Evolutionary conservation across 768 basidiomycete genomes (phyloP), one percentile per base, ranked within the genome.

Genomic region (Termitomyces bulborhizus): DNA sequence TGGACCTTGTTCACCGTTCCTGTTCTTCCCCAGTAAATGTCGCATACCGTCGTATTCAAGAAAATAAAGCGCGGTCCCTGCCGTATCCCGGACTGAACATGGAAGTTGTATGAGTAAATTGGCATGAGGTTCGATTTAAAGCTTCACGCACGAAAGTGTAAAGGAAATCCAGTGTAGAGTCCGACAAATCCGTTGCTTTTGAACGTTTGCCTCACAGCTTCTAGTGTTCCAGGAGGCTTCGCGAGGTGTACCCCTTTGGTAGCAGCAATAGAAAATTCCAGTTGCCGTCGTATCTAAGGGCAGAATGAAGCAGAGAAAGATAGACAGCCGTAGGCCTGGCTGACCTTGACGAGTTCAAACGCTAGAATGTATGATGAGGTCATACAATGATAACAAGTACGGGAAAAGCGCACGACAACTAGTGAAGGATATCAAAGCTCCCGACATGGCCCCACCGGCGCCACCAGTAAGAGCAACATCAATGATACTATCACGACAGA

Each of bases 291-390:
- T 51, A 94, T 87, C 92, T 93, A 64, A 29, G 37, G n/a, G 9
- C 8, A 21, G 21, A 40, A 31, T 54, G 9, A 42, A 42, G 45
- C 50, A 52, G 32, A 24, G 55, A 53, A 52, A 57, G 51, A 57
- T 11, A 24, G 46, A 60, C 37, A 31, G 40, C 34, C 21, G 37
- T 13, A 18, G 37, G 44, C 24, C 34, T 24, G 52, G 46, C 71
- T 57, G 56, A 93, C 93, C 80, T 98, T 98, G 66, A 98, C 92
- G 39, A 98, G 86, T 70, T 98, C 94, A 65, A 98, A 98, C 46
- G 94, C 90, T 78, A 41, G 18, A 45, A 49, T n/a, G 58, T 12
- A 24, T 44, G 9, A 21, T 60, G 21, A 65, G 53, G 32, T 39
- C 39, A 53, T 13, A 27, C 12, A 46, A 15, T 40, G 21, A 18